These are phyloP conservation scores for Usnea hakonensis DNA, from an alignment of 495 filamentous ascomycete genomes.

Conservation along the genomic window DNA sequence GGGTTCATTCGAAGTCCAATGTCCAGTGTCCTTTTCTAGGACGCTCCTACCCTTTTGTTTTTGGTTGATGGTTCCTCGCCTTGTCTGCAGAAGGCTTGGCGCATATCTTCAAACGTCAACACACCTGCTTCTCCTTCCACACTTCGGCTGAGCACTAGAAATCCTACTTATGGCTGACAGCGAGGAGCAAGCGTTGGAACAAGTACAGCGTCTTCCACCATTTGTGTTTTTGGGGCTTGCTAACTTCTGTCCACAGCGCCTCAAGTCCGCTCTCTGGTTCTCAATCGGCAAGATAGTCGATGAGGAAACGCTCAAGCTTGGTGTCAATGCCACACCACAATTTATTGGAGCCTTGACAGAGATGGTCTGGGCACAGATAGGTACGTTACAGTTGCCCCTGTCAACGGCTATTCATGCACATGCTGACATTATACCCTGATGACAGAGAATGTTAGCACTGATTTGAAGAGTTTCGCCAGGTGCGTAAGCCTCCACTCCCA, in stretches of 20 bases:
- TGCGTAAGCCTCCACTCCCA: conserved; percentile 21
- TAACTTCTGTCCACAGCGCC: conserved; percentile 44
- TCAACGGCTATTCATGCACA: neutral
- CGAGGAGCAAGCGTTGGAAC: conserved; percentile 36
- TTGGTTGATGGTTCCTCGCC: neutral
- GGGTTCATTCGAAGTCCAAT: neutral
- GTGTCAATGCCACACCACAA: conserved; percentile 84
- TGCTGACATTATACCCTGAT: conserved; percentile 7
- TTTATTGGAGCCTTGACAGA: conserved; percentile 91
- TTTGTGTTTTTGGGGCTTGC: neutral
- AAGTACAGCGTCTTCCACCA: conserved; percentile 25
- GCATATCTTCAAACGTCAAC: neutral
- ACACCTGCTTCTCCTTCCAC: neutral
- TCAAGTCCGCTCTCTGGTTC: conserved; percentile 94
- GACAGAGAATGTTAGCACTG: conserved; percentile 63
- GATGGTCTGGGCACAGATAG: conserved; percentile 84
- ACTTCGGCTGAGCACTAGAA: neutral
- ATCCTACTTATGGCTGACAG: conserved; percentile 29
- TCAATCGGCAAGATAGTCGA: conserved; percentile 84
- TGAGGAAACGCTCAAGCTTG: conserved; percentile 65
- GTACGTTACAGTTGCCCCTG: conserved; percentile 35
- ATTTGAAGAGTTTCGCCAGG: conserved; percentile 76
- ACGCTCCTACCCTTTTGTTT: neutral
- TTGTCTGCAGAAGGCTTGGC: conserved; percentile 5
- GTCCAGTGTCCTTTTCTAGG: neutral